Evolutionary conservation across 192 early-diverging fungal species (phyloP), one percentile per base, ranked within the genome.

Genomic region (Backusella luteola): DNA sequence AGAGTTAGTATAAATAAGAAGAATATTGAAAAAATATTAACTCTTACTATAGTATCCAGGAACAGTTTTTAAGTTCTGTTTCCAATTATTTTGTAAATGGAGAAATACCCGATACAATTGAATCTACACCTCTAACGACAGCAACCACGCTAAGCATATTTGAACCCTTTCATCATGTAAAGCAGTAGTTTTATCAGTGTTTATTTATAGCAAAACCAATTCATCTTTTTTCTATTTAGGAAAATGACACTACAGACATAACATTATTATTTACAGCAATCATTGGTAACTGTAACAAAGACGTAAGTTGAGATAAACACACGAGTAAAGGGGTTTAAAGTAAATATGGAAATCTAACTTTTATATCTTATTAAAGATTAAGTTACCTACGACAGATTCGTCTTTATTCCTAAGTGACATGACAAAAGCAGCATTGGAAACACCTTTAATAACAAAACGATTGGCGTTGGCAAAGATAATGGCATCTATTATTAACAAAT

Each of bases 401-500:
- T 15, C 32, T 26, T 53, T 29, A 32, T 77, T 77, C 41, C 32
- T 77, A 12, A 26, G 39, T 35, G 35, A 34, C 6, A 38, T 77
- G 35, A 71, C 72, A 29, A 46, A 67, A 36, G n/a, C 44, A 6
- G 19, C 63, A 1, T 29, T 66, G 42, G 49, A 70, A n/a, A 44
- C 70, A 38, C 21, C 53, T 17, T 36, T 39, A 35, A 19, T 19
- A 14, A 23, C 49, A 42, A 72, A 56, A 49, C 53, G 72, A 34
- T 15, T 67, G 26, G 56, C 77, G 6, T 19, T 78, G 15, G 32
- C 44, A 38, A 73, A 72, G 7, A n/a, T 32, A 21, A 23, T 67
- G 26, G 77, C 77, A 9, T 19, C 63, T 17, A 78, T 78, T 53
- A 49, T 73, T 0, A 81, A 81, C 34, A 76, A 81, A 42, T 81